Percentiles rank a stretch among this genome's conserved stretches.
These are phyloP conservation scores for Stylonectria norvegica DNA, from an alignment of 2,329 filamentous ascomycete species.

Conservation along the genomic window DNA sequence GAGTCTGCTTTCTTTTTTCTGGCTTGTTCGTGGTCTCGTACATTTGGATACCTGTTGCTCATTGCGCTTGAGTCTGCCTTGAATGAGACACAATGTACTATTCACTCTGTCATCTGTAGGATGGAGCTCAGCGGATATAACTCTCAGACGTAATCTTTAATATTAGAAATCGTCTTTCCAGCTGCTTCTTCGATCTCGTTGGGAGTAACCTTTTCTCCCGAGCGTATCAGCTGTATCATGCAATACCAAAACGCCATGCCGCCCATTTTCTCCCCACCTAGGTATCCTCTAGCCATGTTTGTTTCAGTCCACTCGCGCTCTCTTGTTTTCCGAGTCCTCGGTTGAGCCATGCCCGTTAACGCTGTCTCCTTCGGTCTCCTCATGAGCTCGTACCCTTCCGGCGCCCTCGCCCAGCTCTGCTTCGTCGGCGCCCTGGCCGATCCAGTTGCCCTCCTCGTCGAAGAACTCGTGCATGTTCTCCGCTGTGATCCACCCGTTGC, in stretches of 20 bases:
- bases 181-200: not conserved
- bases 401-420: conserved; percentile 61
- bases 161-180: not conserved
- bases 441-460: conserved; percentile 77
- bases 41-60: too few species aligned
- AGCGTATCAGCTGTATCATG: not conserved
- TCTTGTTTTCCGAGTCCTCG: conserved; percentile 45
- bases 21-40: conserved; percentile 6
- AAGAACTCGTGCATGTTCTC: conserved; percentile 87
- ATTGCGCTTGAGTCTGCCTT: too few species aligned
- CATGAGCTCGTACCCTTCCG: conserved; percentile 52
- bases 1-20: conserved; percentile 6
- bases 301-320: conserved; percentile 43
- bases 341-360: conserved; percentile 39
- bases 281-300: not conserved
- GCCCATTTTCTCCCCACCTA: conserved; percentile 2
- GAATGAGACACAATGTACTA: too few species aligned
- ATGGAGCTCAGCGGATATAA: conserved; percentile 20
- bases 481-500: conserved; percentile 81
- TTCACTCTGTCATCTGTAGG: too few species aligned
- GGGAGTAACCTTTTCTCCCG: not conserved
- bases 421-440: conserved; percentile 40
- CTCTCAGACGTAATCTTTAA: conserved; percentile 22
- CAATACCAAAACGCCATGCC: conserved; percentile 22
- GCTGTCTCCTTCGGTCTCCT: conserved; percentile 50